Percentiles rank a stretch among this genome's conserved stretches.
Evolutionary conservation across 2,329 filamentous ascomycete species (phyloP).

Genomic region (Chaetomium globosum): DNA sequence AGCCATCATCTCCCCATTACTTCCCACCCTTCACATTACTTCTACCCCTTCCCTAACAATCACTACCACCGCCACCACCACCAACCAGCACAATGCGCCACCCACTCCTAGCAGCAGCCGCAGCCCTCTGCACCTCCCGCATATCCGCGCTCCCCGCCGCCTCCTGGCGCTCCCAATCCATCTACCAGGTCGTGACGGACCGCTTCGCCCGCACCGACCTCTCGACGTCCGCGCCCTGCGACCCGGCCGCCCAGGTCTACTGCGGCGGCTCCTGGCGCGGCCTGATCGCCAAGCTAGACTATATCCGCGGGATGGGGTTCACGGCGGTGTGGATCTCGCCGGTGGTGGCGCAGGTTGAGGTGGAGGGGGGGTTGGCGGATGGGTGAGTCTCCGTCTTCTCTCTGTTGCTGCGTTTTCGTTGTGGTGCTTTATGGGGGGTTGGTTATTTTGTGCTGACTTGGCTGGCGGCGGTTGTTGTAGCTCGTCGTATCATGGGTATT

Average conservation of each 20-base stretch:
- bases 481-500: conserved; percentile 53
- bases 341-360: conserved; percentile 48
- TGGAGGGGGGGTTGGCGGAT: conserved; percentile 46
- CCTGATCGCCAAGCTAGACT: conserved; percentile 52
- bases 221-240: conserved; percentile 43
- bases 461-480: conserved; percentile 31
- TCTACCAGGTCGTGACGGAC: conserved; percentile 51
- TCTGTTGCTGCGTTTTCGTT: too few species aligned
- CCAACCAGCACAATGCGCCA: background rate
- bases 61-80: too few species aligned
- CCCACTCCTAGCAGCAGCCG: conserved; percentile 14
- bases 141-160: conserved; percentile 29
- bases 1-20: too few species aligned
- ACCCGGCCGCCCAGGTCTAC: conserved; percentile 43
- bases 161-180: conserved; percentile 44
- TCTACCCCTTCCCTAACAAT: too few species aligned
- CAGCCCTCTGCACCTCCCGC: background rate
- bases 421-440: background rate
- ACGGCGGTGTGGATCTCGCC: conserved; percentile 53
- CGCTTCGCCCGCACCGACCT: conserved; percentile 47
- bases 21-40: too few species aligned
- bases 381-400: conserved; percentile 38
- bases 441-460: background rate
- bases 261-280: conserved; percentile 55
- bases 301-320: conserved; percentile 51